Conservation (phyloP, 768 basidiomycete species). For the Russula lepida region DNA sequence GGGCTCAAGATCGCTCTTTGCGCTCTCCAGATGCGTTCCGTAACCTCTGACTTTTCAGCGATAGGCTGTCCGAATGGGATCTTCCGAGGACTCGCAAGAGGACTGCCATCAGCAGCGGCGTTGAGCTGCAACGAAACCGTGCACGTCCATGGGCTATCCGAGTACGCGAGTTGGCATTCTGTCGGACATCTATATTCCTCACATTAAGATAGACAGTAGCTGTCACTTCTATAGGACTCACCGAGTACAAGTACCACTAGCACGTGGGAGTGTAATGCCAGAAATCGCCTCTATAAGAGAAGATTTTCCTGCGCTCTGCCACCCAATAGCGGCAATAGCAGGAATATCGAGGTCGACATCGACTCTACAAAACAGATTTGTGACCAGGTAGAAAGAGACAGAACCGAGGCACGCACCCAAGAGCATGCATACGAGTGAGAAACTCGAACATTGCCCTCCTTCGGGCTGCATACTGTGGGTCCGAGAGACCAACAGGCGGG, state of each 20-base stretch:
- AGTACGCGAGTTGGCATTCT: slow-evolving; percentile 29
- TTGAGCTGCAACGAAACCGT: slow-evolving; percentile 27
- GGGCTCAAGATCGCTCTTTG: slow-evolving; percentile 62
- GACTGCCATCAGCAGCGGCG: slow-evolving; percentile 21
- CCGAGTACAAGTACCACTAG: slow-evolving; percentile 70
- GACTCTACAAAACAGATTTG: slow-evolving; percentile 33
- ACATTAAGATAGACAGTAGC: background rate
- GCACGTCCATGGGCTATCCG: slow-evolving; percentile 28
- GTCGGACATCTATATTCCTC: slow-evolving; percentile 31
- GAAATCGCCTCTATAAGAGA: slow-evolving; percentile 74
- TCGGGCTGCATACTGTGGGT: slow-evolving; percentile 34
- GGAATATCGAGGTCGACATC: slow-evolving; percentile 66
- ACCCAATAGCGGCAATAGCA: slow-evolving; percentile 64
- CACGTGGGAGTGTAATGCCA: slow-evolving; percentile 60
- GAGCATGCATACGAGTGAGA: slow-evolving; percentile 50
- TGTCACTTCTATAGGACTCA: slow-evolving; percentile 18
- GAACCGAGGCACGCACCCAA: slow-evolving; percentile 38
- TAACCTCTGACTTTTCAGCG: slow-evolving; percentile 43
- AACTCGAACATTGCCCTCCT: slow-evolving; percentile 46
- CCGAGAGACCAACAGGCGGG: slow-evolving; percentile 44
- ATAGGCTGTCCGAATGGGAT: slow-evolving; percentile 33
- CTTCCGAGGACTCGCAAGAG: slow-evolving; percentile 29
- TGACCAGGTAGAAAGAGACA: slow-evolving; percentile 4
- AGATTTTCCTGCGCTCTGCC: slow-evolving; percentile 68
- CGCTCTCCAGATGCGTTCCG: slow-evolving; percentile 60